Evolutionary conservation across 169 alveolate genomes (phyloP).

Genomic region (Eimeria necatrix): DNA sequence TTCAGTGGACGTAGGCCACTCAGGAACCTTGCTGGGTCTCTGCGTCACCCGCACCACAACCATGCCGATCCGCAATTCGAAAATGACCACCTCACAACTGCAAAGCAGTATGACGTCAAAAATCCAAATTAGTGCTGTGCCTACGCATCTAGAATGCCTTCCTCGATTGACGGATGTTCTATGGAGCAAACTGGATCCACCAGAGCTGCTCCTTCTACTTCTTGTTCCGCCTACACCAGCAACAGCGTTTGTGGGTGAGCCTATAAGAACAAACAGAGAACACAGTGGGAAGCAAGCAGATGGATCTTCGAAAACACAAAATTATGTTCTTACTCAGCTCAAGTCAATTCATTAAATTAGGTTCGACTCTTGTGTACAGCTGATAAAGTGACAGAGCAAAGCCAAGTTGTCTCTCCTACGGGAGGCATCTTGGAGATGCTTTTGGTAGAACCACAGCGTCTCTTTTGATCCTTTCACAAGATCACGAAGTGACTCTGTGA

Average conservation of each 20-base stretch:
- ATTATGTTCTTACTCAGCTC: too few relatives aligned
- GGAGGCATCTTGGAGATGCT: too few relatives aligned
- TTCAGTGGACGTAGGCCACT: slow-evolving; percentile 34
- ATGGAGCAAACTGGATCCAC: background rate
- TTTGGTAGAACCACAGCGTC: too few relatives aligned
- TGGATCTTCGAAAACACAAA: background rate
- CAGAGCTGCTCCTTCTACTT: slow-evolving; percentile 50
- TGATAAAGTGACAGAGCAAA: too few relatives aligned
- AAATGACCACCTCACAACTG: background rate
- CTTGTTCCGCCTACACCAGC: background rate
- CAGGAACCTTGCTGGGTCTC: slow-evolving; percentile 58
- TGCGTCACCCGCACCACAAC: slow-evolving; percentile 35
- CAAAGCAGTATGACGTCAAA: background rate
- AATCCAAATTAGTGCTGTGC: background rate
- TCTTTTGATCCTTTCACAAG: too few relatives aligned
- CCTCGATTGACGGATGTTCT: slow-evolving; percentile 4
- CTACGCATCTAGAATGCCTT: slow-evolving; percentile 36
- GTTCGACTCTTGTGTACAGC: too few relatives aligned
- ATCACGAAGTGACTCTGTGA: too few relatives aligned
- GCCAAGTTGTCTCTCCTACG: too few relatives aligned
- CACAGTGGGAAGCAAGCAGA: background rate
- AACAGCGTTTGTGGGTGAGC: slow-evolving; percentile 2
- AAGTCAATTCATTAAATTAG: too few relatives aligned
- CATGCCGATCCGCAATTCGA: background rate
- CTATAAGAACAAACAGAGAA: background rate